Base-by-base conservation (phyloP, 768 basidiomycete species). In the Leccinum truebloodii region DNA sequence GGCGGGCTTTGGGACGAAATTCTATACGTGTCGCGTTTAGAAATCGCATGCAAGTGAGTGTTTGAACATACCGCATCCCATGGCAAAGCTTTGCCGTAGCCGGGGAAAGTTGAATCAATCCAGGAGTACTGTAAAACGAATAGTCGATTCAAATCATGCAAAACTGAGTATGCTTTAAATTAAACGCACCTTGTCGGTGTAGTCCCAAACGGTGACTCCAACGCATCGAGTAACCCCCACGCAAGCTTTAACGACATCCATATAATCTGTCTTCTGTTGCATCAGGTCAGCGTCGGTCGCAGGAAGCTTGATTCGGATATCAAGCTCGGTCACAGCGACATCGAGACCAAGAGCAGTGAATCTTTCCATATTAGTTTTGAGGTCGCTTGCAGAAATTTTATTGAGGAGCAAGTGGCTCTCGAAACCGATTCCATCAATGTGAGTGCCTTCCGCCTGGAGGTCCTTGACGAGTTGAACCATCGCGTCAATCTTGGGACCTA, bases 321-420 rank as follows among this genome's bases (percentile, higher is more conserved):
- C 87, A 54, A 89, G 79, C 69, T 88, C 87, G 3, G 87, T 89
- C 64, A 88, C 81, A 12, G 86, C 86, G 24, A 87, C 83, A 64
- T 88, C 87, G 50, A 89, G 75, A 8, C 88, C 86, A 28, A 87
- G 80, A 12, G 79, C 80, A 16, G 82, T 79, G 67, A 88, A 82
- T 53, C 79, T 76, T 59, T 80, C 68, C 58, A 87, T 73, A 60
- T 83, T 82, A 3, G 76, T 69, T 55, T 80, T 74, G 54, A 88
- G 69, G 10, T 73, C 59, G 16, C 65, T 59, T 3, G 78, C 72
- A 4, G 85, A 83, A n/a, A 87, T 76, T 60, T 79, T 64, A 26
- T 84, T 85, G 28, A 87, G 81, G 66, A 85, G 82, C 61, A 87
- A 75, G 70, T 88, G 87, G 54, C 76, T 73, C 73, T 87, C 82